Base-by-base conservation (phyloP, 2,329 filamentous ascomycete genomes). In the Fusarium ramigenum region DNA sequence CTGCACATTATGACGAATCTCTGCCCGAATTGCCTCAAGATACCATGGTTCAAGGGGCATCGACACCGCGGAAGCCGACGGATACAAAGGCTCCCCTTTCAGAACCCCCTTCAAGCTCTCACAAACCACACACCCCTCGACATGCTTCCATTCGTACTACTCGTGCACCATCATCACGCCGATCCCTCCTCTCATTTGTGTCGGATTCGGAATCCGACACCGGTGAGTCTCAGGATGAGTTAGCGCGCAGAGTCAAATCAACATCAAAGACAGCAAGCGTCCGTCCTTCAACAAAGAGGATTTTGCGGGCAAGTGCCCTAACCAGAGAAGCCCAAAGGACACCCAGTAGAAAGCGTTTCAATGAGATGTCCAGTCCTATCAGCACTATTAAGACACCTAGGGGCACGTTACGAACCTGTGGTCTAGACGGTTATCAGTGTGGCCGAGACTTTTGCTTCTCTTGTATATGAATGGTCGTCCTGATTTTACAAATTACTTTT, bases 391-490 rank as follows among this genome's bases (percentile, higher is more conserved):
- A 82, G 72, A 89, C 87, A 15, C 87, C 87, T 0, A 84, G 87
- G 4, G 88, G 88, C 2, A 84, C 85, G 19, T 73, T 83, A 72
- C 82, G 86, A 58, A 82, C 82, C 19, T 91, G 90, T 66, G 89
- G 89, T 7, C 81, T 87, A 70, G 84, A 85, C 71, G 89, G 87
- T 18, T 91, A 87, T 77, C 81, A 80, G 21, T 91, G 89, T 69
- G 85, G 85, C 7, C 83, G 87, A 60, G 85, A 88, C 68, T 91
- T 91, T 80, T 91, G 90, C 79, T 90, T 92, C 73, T 84, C 83
- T 15, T 91, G 89, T 75, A 81, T 88, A 65, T 83, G 65, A 65
- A 57, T 15, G 7, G 28, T 19, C 28, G 32, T 21, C 8, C 16
- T 5, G 21, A 25, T 50, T 18, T 36, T n/a, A 39, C 40, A 43